A percentile compares a stretch with the other conserved stretches of the same genome.
phyloP scores from a whole-genome alignment of 768 basidiomycete species.

The Lenzites betulinus region DNA sequence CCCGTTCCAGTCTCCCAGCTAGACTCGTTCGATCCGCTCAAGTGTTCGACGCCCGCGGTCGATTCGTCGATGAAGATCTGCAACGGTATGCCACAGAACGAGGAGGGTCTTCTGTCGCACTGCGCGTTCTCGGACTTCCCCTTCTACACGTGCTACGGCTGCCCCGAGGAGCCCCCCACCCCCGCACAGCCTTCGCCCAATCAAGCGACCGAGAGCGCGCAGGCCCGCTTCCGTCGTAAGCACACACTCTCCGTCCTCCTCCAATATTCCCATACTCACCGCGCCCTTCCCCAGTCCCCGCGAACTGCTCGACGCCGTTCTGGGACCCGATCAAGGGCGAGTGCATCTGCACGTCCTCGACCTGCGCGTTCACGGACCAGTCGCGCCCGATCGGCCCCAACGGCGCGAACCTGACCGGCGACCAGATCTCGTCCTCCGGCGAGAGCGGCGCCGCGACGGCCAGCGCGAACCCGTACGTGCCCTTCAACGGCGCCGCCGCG shows the following conservation, averaged over 20 bases:
- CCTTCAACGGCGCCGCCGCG: constrained; percentile 45
- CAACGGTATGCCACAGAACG: constrained; percentile 73
- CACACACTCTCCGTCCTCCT: constrained; percentile 11
- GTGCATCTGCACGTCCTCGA: constrained; percentile 59
- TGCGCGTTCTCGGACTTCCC: constrained; percentile 77
- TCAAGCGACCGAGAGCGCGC: constrained; percentile 50
- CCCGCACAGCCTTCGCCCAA: constrained; percentile 65
- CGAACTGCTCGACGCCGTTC: constrained; percentile 76
- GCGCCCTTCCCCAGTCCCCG: constrained; percentile 48
- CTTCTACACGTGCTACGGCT: constrained; percentile 82
- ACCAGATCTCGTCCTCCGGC: constrained; percentile 44
- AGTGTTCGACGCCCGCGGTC: constrained; percentile 66
- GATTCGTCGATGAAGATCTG: constrained; percentile 59
- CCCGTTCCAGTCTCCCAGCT: constrained; percentile 67
- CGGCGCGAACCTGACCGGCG: constrained; percentile 69
- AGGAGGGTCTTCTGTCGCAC: constrained; percentile 58
- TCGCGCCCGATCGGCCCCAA: constrained; percentile 72
- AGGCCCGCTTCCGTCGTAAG: constrained; percentile 49
- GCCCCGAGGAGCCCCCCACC: constrained; percentile 56
- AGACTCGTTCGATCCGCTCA: constrained; percentile 51
- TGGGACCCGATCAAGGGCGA: constrained; percentile 74
- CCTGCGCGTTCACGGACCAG: constrained; percentile 64
- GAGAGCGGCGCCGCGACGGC: constrained; percentile 30
- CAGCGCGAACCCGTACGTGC: constrained; percentile 42
- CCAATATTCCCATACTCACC: neutral